Evolutionary conservation across 108 stramenopile species (phyloP).

Genomic region (Pelagomonas calceolata): DNA sequence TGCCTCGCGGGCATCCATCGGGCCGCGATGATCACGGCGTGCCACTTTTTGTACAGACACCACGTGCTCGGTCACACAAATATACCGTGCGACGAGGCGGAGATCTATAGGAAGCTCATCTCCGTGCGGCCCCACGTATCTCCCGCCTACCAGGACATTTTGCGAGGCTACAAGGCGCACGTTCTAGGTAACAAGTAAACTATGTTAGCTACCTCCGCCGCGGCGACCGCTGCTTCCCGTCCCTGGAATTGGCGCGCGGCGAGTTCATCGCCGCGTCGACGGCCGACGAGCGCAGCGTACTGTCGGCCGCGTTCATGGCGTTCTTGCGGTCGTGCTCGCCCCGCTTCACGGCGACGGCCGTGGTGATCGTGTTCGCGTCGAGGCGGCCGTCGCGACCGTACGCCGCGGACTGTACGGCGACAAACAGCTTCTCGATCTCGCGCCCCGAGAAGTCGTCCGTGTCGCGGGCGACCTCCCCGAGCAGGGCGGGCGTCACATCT

Average conservation of each 20-base stretch:
- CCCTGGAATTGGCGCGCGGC: too few relatives aligned
- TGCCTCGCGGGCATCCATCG: constrained; percentile 1
- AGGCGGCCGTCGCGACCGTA: constrained; percentile 73
- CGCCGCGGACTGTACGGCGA: constrained; percentile 44
- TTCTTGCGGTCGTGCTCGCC: constrained; percentile 28
- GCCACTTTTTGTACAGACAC: neutral
- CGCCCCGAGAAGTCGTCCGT: constrained; percentile 51
- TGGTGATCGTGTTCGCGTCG: constrained; percentile 37
- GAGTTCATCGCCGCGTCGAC: too few relatives aligned
- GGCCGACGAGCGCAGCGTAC: too few relatives aligned
- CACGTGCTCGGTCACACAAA: neutral
- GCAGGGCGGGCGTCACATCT: constrained; percentile 33
- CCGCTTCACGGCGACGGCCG: constrained; percentile 81
- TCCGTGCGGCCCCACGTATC: neutral
- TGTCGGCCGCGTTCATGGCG: too few relatives aligned
- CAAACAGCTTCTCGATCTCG: constrained; percentile 55
- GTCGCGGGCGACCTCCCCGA: constrained; percentile 21
- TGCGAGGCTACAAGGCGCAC: neutral
- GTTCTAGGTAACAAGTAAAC: too few relatives aligned
- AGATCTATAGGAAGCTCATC: neutral
- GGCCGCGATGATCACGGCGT: neutral
- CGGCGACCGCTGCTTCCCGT: too few relatives aligned
- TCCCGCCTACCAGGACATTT: neutral
- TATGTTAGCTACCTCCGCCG: too few relatives aligned
- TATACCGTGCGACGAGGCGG: neutral